These are phyloP conservation scores for Nitzschia sp. DNA, from an alignment of 108 stramenopile species.

Conservation along the genomic window DNA sequence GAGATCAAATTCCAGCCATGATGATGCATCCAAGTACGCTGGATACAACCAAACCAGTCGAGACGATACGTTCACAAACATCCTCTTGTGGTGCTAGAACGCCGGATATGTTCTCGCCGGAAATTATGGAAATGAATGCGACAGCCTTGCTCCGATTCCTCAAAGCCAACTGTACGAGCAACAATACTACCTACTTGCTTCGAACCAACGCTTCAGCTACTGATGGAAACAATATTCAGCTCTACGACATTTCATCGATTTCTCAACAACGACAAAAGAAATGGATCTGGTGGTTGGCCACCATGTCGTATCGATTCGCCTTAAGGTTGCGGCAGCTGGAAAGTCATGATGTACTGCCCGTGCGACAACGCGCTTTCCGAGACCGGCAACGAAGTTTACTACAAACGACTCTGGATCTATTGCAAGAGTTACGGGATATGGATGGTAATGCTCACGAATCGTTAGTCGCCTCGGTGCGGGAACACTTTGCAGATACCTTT, in stretches of 20 bases:
- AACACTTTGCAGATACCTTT: conserved; percentile 82
- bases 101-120: conserved; percentile 67
- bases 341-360: conserved; percentile 14
- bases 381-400: conserved; percentile 70
- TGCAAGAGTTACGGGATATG: conserved; percentile 82
- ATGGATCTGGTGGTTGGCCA: conserved; percentile 88
- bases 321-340: conserved; percentile 67
- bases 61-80: background rate
- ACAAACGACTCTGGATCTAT: conserved; percentile 67
- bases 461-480: conserved; percentile 69
- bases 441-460: conserved; percentile 83
- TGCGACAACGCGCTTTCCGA: conserved; percentile 64
- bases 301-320: conserved; percentile 83
- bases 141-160: conserved; percentile 74
- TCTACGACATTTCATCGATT: conserved; percentile 79
- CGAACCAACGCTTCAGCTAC: conserved; percentile 33
- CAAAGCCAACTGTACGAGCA: conserved; percentile 77
- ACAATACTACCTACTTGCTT: conserved; percentile 81
- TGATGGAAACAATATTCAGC: conserved; percentile 65
- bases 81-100: background rate
- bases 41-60: conserved; percentile 40
- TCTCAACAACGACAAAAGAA: conserved; percentile 74
- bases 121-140: conserved; percentile 89
- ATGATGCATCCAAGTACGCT: conserved; percentile 76
- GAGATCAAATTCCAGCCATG: conserved; percentile 73